These are phyloP conservation scores for Xerocomellus amylosporus DNA, from an alignment of 768 basidiomycete species.

Conservation along the genomic window DNA sequence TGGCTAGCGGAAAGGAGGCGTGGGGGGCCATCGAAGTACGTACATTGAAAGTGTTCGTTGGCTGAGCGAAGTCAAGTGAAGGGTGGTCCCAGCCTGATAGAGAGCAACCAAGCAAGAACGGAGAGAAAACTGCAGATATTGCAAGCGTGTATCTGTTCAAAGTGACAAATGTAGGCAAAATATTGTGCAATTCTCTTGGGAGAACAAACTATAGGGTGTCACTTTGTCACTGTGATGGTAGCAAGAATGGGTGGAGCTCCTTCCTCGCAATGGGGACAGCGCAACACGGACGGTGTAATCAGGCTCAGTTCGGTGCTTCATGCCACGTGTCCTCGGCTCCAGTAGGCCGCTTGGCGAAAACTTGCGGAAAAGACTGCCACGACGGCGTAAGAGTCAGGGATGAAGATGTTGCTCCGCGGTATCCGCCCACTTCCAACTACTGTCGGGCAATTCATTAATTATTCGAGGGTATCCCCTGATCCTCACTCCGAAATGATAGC, in stretches of 20 bases:
- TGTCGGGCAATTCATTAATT: neutral
- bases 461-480: constrained; percentile 16
- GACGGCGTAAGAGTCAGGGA: neutral
- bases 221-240: too few species aligned
- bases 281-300: too few species aligned
- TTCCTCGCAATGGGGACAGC: neutral
- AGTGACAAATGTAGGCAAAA: too few species aligned
- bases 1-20: neutral
- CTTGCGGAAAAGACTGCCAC: neutral
- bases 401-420: constrained; percentile 14
- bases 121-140: neutral
- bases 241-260: neutral
- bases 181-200: too few species aligned
- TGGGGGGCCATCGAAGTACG: neutral
- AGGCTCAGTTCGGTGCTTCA: neutral
- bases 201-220: too few species aligned
- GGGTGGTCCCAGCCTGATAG: neutral
- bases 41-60: neutral
- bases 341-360: neutral
- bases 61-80: neutral
- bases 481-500: constrained; percentile 10
- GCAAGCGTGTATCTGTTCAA: too few species aligned
- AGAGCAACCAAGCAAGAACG: neutral
- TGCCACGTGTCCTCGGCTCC: neutral
- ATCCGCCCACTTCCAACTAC: constrained; percentile 6